These are phyloP conservation scores for Microsporum audouinii DNA, from an alignment of 2,329 filamentous ascomycete species.

Conservation along the genomic window DNA sequence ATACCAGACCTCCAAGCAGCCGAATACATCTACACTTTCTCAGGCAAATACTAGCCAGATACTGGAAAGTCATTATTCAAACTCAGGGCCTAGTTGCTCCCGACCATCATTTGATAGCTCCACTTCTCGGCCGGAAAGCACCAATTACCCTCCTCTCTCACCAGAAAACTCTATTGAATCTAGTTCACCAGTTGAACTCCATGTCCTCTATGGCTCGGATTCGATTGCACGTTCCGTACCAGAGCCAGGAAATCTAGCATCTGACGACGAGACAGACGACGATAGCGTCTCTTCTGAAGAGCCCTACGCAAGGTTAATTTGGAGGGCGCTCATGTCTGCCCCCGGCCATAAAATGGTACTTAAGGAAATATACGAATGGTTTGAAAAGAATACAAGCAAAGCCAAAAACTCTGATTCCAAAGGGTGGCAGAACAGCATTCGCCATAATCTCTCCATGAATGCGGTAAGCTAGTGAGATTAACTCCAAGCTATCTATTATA, in stretches of 20 bases:
- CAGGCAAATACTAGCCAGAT: neutral
- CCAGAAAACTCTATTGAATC: constrained; percentile 11
- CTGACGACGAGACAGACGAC: constrained; percentile 12
- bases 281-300: constrained; percentile 33
- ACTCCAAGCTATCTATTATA: neutral
- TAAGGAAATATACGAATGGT: constrained; percentile 85
- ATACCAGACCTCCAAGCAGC: neutral
- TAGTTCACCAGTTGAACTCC: constrained; percentile 10
- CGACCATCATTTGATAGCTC: neutral
- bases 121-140: constrained; percentile 8
- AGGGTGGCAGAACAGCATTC: constrained; percentile 92
- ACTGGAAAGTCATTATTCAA: neutral
- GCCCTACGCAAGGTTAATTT: constrained; percentile 76
- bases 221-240: constrained; percentile 9
- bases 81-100: neutral
- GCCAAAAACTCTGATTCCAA: constrained; percentile 47
- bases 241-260: neutral
- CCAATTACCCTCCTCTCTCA: constrained; percentile 9
- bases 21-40: neutral
- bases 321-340: constrained; percentile 58
- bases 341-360: constrained; percentile 61
- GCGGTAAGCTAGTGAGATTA: constrained; percentile 47
- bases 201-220: neutral
- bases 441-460: constrained; percentile 96
- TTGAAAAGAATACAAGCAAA: constrained; percentile 68